These are phyloP conservation scores for Chaetoscypha palmicola DNA, from an alignment of 2,329 filamentous ascomycete genomes.

Conservation along the genomic window DNA sequence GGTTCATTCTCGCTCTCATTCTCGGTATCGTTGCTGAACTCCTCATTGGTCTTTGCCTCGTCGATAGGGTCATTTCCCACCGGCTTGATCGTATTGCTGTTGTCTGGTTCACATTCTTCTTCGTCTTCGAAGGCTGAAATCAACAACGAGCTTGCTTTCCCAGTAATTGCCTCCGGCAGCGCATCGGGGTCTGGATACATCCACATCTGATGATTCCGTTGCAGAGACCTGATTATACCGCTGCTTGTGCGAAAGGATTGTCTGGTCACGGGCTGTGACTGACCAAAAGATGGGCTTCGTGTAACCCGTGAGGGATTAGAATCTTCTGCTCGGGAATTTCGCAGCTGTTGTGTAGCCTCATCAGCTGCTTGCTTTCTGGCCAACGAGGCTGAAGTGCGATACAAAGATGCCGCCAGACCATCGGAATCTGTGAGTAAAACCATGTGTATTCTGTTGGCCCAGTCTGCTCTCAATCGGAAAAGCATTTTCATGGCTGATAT, in stretches of 20 bases:
- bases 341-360: conserved; percentile 35
- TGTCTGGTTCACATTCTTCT: too few species aligned
- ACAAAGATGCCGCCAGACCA: conserved; percentile 64
- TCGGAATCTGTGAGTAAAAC: conserved; percentile 64
- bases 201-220: conserved; percentile 49
- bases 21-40: neutral
- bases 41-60: neutral
- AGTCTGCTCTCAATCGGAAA: conserved; percentile 78
- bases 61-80: neutral
- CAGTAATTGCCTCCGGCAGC: conserved; percentile 39
- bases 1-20: conserved; percentile 1
- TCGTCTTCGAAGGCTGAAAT: conserved; percentile 20
- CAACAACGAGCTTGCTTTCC: conserved; percentile 29
- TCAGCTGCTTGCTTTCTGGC: conserved; percentile 35
- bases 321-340: conserved; percentile 33
- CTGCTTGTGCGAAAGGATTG: conserved; percentile 29
- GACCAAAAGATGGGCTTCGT: conserved; percentile 29
- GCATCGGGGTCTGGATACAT: conserved; percentile 49
- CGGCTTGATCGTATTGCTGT: neutral
- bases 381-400: conserved; percentile 51
- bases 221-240: conserved; percentile 24
- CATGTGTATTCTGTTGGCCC: conserved; percentile 68
- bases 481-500: conserved; percentile 70
- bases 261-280: conserved; percentile 30
- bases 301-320: conserved; percentile 22